Evolutionary conservation across 257 asterid species (phyloP), one percentile per base, ranked within the genome.

Genomic region (Echium plantagineum): DNA sequence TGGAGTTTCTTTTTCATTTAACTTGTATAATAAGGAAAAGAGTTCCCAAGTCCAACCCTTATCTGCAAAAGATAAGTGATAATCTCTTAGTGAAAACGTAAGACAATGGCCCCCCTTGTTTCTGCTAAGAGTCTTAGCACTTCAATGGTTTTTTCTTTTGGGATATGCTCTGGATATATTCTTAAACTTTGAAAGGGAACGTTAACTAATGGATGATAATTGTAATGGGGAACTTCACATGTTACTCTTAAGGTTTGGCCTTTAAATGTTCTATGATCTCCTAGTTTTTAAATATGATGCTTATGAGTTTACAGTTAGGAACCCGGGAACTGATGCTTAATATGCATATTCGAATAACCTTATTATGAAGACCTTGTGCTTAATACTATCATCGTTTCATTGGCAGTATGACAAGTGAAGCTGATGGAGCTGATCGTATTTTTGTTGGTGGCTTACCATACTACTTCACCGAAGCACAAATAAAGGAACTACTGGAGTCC

Each of bases 341-440:
- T 13, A 12, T 10, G 4, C 17, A 42, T 42, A 10, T 42, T 42
- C 1, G 16, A n/a, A 3, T 53, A 18, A 6, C 57, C 4, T 3
- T n/a, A 7, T 53, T 53, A n/a, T 9, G 22, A 53, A 53, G 22
- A 19, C 12, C 12, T 18, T 53, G 21, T 53, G 22, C 57, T 53
- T 13, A 53, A 9, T 53, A 17, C 49, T 13, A 5, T 3, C 49
- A 53, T 53, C 57, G 10, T n/a, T 21, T 21, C 21, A 8, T 53
- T 53, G 7, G 16, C 60, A 56, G 60, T 56, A 56, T 56, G 60
- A 56, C 94, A 35, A 94, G 95, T 62, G 97, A 95, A 66, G 94
- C 87, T 60, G 99, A 93, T 72, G 99, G 97, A n/a, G 97, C 97
- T 2, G 97, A 93, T 68, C 95, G 97, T 63, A 76, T 93, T 63